Conservation (phyloP, 148 eudicot species). For the Vaccinium darrowii region DNA sequence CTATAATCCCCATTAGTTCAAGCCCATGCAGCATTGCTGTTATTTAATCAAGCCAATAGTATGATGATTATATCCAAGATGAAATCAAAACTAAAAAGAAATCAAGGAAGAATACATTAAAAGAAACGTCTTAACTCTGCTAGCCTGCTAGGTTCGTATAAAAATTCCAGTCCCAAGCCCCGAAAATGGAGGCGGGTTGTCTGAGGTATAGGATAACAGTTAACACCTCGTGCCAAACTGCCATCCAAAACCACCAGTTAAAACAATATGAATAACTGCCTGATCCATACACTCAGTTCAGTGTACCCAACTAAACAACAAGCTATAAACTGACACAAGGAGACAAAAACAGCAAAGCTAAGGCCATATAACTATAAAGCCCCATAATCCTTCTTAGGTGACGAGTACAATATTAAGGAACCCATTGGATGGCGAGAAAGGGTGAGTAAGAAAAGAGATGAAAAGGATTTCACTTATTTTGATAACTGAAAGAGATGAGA, state of each 20-base stretch:
- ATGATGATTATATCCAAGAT: background rate
- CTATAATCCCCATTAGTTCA: background rate
- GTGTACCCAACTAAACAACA: background rate
- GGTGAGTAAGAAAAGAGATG: background rate
- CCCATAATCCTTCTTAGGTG: background rate
- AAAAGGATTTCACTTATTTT: too few relatives aligned
- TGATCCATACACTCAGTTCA: background rate
- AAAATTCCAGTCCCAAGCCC: background rate
- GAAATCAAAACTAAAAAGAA: background rate
- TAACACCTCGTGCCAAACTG: background rate
- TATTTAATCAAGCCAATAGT: background rate
- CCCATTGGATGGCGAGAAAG: background rate
- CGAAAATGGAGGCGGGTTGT: background rate
- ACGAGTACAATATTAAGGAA: too few relatives aligned
- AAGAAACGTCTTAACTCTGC: background rate
- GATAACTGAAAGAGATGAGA: background rate
- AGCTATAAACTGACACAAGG: background rate
- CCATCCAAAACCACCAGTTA: background rate
- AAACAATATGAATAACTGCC: background rate
- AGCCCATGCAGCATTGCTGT: background rate
- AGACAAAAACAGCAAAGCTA: background rate
- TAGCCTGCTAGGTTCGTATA: background rate
- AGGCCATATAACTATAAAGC: background rate
- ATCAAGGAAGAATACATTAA: background rate
- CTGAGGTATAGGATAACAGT: background rate